Evolutionary conservation across 2,329 filamentous ascomycete genomes (phyloP), one percentile per base, ranked within the genome.

Genomic region (Xylariales sp.): DNA sequence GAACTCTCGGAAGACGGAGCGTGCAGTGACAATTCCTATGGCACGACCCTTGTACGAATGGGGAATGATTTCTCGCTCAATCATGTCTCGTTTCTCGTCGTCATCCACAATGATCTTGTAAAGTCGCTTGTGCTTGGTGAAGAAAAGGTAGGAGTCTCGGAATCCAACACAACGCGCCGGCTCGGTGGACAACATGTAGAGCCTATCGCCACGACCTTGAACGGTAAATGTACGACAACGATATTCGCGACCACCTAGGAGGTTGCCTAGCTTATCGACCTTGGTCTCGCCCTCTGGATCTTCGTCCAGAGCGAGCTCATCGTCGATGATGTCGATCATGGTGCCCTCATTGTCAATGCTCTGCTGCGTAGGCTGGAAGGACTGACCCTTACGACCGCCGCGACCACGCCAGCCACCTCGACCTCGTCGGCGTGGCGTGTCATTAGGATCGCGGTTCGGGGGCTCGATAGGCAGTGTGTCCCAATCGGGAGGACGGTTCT

Each of bases 61-160:
- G 2, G 93, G 93, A 46, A 98, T 95, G 56, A 98, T 85, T 5
- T 94, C 86, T 43, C 93, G 82, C 50, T 94, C 88, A 56, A 98
- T 98, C 69, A 98, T 78, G 62, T 97, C 90, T 43, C 85, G 82
- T 70, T 98, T 98, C 64, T 95, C 91, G n/a, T 93, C 85, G 48
- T 98, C 93, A 52, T 90, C 89, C 40, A 97, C 88, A 53, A 98
- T 95, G 55, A 98, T 95, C 69, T 98, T 98, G 76, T 89, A 93
- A 12, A 98, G 83, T 54, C 89, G 83, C 59, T 87, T 86, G 65
- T 98, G 93, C 66, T 97, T 98, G 47, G 93, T 94, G 72, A 98
- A 98, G 74, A 98, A 96, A 18, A 98, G 78, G 57, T 98, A 98
- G 47, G 90, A 96, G 70, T 98, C 93, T 50, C 93, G 78, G 73